These are phyloP conservation scores for Passiflora organensis DNA, from an alignment of 345 rosid genomes.

Conservation along the genomic window DNA sequence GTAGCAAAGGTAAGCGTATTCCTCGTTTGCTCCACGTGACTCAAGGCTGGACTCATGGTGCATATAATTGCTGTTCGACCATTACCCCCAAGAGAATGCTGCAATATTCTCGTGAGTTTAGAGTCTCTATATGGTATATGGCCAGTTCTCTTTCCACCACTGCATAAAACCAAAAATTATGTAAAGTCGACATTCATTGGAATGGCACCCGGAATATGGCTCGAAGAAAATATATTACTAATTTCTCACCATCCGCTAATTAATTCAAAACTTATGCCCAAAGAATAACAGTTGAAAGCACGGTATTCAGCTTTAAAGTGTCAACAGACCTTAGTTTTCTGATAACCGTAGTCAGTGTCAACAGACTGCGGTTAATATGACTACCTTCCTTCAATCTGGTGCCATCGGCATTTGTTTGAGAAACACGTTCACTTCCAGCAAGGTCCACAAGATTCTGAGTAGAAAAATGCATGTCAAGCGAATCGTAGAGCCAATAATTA, in stretches of 20 bases:
- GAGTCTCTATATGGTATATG: conserved; percentile 96
- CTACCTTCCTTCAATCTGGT: conserved; percentile 85
- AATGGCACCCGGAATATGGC: too few species aligned
- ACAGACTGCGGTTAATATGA: conserved; percentile 88
- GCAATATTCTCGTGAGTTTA: conserved; percentile 91
- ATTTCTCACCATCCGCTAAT: too few species aligned
- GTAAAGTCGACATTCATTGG: too few species aligned
- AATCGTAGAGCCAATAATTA: too few species aligned
- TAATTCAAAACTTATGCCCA: too few species aligned
- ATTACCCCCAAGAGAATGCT: conserved; percentile 96
- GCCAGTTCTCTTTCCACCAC: conserved; percentile 59
- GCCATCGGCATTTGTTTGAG: conserved; percentile 83
- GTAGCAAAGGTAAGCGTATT: conserved; percentile 83
- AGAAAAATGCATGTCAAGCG: too few species aligned
- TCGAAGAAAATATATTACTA: too few species aligned
- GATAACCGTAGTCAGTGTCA: conserved; percentile 89
- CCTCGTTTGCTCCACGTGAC: conserved; percentile 87
- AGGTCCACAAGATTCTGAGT: conserved; percentile 95
- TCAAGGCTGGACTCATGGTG: conserved; percentile 87
- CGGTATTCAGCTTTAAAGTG: conserved; percentile 4
- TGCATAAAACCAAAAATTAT: conserved; percentile 41
- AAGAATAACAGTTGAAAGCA: too few species aligned
- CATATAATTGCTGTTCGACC: conserved; percentile 95
- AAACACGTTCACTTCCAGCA: conserved; percentile 95
- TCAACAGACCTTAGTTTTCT: conserved; percentile 86